Percentiles rank a stretch among this genome's conserved stretches.
Evolutionary conservation across 192 early-diverging fungal genomes (phyloP).

Genomic region (Ambispora gerdemannii): DNA sequence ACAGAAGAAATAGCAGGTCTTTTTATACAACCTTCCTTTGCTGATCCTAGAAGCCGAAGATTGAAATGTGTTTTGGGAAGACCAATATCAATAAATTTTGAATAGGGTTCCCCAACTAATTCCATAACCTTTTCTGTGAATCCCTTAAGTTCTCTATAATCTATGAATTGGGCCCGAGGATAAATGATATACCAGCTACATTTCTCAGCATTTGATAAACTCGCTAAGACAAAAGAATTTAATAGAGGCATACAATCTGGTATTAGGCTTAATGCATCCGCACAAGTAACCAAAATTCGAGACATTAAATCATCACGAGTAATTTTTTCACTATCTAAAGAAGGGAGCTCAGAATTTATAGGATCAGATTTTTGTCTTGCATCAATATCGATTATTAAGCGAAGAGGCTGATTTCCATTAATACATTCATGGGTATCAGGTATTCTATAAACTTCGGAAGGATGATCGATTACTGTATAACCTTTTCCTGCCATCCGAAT

Average conservation of each 20-base stretch:
- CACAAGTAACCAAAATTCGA: constrained; percentile 16
- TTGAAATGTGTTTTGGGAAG: constrained; percentile 17
- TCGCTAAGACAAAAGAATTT: constrained; percentile 18
- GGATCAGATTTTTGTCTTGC: constrained; percentile 12
- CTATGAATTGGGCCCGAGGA: not conserved
- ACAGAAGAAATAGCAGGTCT: constrained; percentile 16
- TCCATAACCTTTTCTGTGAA: constrained; percentile 18
- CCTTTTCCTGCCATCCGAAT: constrained; percentile 7
- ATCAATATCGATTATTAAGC: constrained; percentile 1
- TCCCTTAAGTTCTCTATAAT: constrained; percentile 11
- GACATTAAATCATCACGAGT: constrained; percentile 10
- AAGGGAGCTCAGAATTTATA: not conserved
- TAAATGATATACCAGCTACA: constrained; percentile 23
- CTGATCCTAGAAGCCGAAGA: constrained; percentile 15
- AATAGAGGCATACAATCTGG: not conserved
- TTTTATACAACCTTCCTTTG: constrained; percentile 1
- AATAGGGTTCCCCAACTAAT: constrained; percentile 7
- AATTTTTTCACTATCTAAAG: constrained; percentile 8
- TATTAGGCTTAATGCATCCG: not conserved
- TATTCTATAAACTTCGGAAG: constrained; percentile 12
- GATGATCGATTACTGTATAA: constrained; percentile 3
- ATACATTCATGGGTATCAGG: constrained; percentile 16
- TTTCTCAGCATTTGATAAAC: constrained; percentile 17
- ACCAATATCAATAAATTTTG: constrained; percentile 14
- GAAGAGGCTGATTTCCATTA: constrained; percentile 6